Percentiles rank a stretch among this genome's conserved stretches.
Conservation (phyloP, 2,329 filamentous ascomycete species). For the Fusarium sp. region DNA sequence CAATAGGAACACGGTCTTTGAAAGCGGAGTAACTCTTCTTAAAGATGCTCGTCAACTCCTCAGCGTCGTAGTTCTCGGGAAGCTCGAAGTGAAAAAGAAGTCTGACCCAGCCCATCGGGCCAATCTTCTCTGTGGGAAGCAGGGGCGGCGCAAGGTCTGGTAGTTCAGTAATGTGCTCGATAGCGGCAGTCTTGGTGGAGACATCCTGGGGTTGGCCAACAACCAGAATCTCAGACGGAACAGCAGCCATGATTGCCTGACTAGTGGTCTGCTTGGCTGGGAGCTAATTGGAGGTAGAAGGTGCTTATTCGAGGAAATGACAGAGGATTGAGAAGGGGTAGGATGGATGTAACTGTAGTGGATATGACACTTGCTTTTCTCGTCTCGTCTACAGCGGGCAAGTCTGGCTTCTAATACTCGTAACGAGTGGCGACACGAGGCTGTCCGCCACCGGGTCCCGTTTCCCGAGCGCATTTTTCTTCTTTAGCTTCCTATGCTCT, state of each 20-base stretch:
- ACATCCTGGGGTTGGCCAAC: not conserved
- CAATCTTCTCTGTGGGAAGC: constrained; percentile 22
- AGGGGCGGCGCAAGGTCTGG: constrained; percentile 21
- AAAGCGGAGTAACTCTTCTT: constrained; percentile 4
- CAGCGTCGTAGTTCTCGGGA: not conserved
- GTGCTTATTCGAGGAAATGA: not conserved
- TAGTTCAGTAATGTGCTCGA: constrained; percentile 1
- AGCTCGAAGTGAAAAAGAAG: constrained; percentile 18
- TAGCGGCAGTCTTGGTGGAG: not conserved
- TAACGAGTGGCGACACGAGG: not conserved
- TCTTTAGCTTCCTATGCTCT: not conserved
- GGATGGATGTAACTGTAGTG: not conserved
- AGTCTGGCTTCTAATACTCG: constrained; percentile 23
- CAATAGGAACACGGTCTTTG: constrained; percentile 13
- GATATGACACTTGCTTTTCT: not conserved
- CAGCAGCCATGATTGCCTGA: constrained; percentile 12
- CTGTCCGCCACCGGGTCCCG: not conserved
- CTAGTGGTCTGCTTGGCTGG: not conserved
- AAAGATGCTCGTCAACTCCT: not conserved
- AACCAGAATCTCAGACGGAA: constrained; percentile 1
- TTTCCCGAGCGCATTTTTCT: not conserved
- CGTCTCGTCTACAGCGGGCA: not conserved
- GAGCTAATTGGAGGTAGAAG: not conserved
- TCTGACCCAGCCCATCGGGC: constrained; percentile 22
- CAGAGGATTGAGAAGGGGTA: not conserved